Evolutionary conservation across 2,329 filamentous ascomycete genomes (phyloP).

Genomic region (Mollisiaceae sp.): DNA sequence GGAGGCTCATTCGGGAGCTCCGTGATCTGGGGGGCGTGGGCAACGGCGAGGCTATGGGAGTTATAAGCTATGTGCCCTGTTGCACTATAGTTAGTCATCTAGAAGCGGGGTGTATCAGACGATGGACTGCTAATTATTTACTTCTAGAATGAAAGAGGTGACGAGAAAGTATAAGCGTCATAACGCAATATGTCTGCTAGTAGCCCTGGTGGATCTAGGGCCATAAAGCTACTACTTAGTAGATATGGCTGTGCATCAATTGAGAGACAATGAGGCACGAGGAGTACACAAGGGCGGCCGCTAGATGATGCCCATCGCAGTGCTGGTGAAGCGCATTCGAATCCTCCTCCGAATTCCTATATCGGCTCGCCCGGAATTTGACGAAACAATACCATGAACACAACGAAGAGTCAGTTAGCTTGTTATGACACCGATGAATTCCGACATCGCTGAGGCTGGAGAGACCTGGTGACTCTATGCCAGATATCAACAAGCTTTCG

Average conservation of each 20-base stretch:
- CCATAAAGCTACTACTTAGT: background rate
- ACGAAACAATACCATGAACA: background rate
- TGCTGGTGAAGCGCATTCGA: background rate
- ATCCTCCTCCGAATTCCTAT: background rate
- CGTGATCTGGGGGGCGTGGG: background rate
- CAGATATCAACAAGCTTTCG: background rate
- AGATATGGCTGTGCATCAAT: slow-evolving; percentile 1
- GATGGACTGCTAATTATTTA: background rate
- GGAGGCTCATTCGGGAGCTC: background rate
- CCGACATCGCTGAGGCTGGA: background rate
- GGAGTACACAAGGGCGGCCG: background rate
- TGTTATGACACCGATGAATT: background rate
- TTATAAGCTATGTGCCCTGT: background rate
- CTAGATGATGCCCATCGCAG: background rate
- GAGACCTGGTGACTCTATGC: background rate
- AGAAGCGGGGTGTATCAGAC: background rate
- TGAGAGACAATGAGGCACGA: slow-evolving; percentile 1
- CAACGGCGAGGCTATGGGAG: background rate
- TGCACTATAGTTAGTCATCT: background rate
- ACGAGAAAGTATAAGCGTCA: background rate
- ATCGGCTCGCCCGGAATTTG: background rate
- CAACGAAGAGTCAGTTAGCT: background rate
- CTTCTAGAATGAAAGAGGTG: background rate
- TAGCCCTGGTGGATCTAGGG: background rate
- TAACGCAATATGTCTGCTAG: background rate